These are phyloP conservation scores for Nicotiana otophora DNA, from an alignment of 257 asterid species.

Conservation along the genomic window DNA sequence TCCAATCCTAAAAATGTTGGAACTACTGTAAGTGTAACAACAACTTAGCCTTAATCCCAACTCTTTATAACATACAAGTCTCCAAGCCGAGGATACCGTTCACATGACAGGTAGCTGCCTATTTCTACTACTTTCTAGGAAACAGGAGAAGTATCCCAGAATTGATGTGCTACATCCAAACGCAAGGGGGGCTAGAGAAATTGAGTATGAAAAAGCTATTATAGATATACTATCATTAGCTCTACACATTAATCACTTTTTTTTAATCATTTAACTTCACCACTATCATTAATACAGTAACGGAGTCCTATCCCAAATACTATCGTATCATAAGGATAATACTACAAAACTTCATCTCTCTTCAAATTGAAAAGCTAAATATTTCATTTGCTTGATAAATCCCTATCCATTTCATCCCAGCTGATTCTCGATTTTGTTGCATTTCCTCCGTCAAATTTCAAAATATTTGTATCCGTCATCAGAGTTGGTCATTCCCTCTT, in stretches of 20 bases:
- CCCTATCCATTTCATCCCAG: not conserved
- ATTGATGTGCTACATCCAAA: no score
- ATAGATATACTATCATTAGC: not conserved
- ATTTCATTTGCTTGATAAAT: not conserved
- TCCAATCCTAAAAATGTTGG: not conserved
- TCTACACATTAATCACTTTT: not conserved
- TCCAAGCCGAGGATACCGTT: no score
- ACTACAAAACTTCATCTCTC: not conserved
- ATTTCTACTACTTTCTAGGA: no score
- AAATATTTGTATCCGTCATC: conserved; percentile 82
- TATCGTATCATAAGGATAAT: not conserved
- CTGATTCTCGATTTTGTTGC: not conserved
- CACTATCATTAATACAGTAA: not conserved
- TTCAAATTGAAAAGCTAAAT: not conserved
- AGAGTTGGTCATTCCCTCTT: conserved; percentile 84
- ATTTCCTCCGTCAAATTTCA: conserved; percentile 45
- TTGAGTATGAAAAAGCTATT: not conserved
- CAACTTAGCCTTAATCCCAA: not conserved
- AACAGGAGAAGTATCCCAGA: no score
- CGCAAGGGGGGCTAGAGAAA: no score
- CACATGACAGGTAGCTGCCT: no score
- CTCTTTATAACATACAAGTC: not conserved
- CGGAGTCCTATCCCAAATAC: not conserved
- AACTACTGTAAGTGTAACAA: no score
- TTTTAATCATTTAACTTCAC: not conserved